Conservation (phyloP, 2,329 filamentous ascomycete genomes). For the Colletotrichum tropicicola region DNA sequence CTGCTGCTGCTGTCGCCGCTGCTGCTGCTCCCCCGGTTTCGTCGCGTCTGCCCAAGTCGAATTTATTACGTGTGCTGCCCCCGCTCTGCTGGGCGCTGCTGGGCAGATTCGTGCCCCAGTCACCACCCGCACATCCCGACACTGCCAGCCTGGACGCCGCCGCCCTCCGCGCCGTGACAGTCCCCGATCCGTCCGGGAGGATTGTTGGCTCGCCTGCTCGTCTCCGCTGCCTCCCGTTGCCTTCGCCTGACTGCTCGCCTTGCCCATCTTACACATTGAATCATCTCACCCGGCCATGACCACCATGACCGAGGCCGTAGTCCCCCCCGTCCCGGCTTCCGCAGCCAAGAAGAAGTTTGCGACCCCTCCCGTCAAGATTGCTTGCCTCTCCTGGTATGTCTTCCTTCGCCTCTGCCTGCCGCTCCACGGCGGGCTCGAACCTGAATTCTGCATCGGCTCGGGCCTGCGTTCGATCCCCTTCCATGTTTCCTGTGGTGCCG, state of each 20-base stretch:
- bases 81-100: background rate
- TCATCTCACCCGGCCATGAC: conserved; percentile 14
- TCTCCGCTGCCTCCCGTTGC: background rate
- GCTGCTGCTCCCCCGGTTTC: background rate
- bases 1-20: no score
- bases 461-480: background rate
- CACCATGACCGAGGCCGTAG: conserved; percentile 32
- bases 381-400: conserved; percentile 59
- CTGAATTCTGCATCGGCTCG: background rate
- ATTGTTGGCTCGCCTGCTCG: background rate
- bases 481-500: background rate
- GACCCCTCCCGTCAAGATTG: conserved; percentile 58
- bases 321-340: conserved; percentile 17
- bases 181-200: conserved; percentile 15
- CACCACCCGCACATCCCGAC: background rate
- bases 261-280: background rate
- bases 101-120: background rate
- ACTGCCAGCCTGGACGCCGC: background rate
- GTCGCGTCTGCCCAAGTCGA: background rate
- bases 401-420: background rate
- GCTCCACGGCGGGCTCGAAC: no score
- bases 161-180: conserved; percentile 17
- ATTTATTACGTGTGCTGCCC: conserved; percentile 20
- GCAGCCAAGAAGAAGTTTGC: conserved; percentile 50
- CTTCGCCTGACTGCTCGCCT: background rate